Base-by-base conservation (phyloP, 352 stramenopile genomes). In the Saprolegnia diclina region DNA sequence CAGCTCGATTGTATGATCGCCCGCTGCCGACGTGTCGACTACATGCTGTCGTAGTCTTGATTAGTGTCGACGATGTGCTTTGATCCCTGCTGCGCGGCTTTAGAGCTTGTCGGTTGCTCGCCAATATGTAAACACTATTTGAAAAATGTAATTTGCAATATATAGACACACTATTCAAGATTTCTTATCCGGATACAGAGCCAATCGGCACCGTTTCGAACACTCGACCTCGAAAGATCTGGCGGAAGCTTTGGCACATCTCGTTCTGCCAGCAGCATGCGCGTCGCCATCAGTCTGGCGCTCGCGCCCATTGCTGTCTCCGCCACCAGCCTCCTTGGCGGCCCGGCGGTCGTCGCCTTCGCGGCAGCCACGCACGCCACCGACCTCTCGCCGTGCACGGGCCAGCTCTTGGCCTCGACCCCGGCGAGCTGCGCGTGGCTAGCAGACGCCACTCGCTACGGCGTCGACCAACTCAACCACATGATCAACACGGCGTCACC, bases 381-480 rank as follows among this genome's bases (percentile, higher is more conserved):
- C n/a, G 40, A 64, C 57, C 10, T 13, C 16, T 64, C 14, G 35
- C 11, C 35, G 19, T 64, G 56, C 52, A 24, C 11, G 11, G 52
- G 52, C 11, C 35, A 19, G 13, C 52, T n/a, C 19, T n/a, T 59
- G 35, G 24, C 13, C 16, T 16, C 13, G 11, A 18, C 35, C 3
- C 52, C 52, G 19, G 16, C 13, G 11, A 38, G 46, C 32, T 69
- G 63, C 38, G 21, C 11, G 21, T 69, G 63, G 63, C 26, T 69
- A 14, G 50, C 16, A 16, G 63, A 69, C 19, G 63, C 63, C 5
- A 69, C 42, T n/a, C 11, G 13, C 21, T 37, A 59, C 10, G 63
- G 63, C 4, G 45, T 69, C 0, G 19, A 69, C n/a, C 63, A 69
- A 24, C 32, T 69, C 19, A 69, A 69, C 21, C 22, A 50, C n/a